Base-by-base conservation (phyloP, 2,329 filamentous ascomycete genomes). In the Sphaerulina musiva region DNA sequence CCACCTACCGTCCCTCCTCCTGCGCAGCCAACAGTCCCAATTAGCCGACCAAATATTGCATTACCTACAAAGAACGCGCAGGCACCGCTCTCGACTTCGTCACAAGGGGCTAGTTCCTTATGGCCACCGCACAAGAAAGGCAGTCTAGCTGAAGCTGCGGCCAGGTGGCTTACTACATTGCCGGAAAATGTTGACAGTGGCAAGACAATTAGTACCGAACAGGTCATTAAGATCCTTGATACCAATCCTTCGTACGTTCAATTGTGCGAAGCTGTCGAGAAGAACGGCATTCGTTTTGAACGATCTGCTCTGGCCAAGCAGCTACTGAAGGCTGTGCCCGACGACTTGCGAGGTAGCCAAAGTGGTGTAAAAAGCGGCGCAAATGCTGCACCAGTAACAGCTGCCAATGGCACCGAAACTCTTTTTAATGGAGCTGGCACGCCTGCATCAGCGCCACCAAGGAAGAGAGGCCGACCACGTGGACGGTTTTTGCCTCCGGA, bases 181-280 rank as follows among this genome's bases (percentile, higher is more conserved):
- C 67, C 70, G 2, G 69, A 69, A 20, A 81, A 81, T 58, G 69
- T 67, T 17, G 79, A 78, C 58, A 53, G 50, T 17, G 62, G 62
- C 3, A 74, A 72, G 40, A 60, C 62, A 6, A 64, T 78, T 6
- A 65, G 68, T 8, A 53, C 70, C 7, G 65, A 72, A 8, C 67
- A 74, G 17, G 69, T 83, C 8, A 64, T 75, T 20, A 64, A 62
- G 1, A 71, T 82, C 38, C 69, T 83, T 7, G 70, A 80, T 47
- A 63, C 68, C 6, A 81, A 82, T 58, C 79, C 79, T 2, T 78
- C 74, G 2, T 83, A 82, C 57, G 74, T 76, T 55, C 72, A 78
- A 48, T 66, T 83, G 2, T 83, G 80, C 60, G 73, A 78, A 55
- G 69, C 72, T 44, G 65, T 83, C 4, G 80, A 83, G 57, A 63